Percentiles rank a stretch among this genome's conserved stretches.
These are phyloP conservation scores for Mycena filopes DNA, from an alignment of 768 basidiomycete species.

Conservation along the genomic window DNA sequence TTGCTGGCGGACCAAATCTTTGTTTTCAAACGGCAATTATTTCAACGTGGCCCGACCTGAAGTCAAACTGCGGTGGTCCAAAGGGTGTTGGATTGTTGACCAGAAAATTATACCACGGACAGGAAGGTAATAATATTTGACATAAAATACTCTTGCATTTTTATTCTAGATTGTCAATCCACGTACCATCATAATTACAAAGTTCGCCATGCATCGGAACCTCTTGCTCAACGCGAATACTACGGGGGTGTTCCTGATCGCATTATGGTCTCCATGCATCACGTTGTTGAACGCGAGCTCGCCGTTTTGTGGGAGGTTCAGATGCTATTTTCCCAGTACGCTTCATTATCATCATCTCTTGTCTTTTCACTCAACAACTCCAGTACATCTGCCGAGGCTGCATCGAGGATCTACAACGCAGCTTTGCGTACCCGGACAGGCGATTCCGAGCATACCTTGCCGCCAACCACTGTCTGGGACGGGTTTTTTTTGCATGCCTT, in stretches of 20 bases:
- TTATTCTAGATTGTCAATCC: constrained; percentile 1
- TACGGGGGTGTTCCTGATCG: neutral
- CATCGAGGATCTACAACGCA: constrained; percentile 3
- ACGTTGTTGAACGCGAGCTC: constrained; percentile 2
- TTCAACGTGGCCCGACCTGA: too few relatives aligned
- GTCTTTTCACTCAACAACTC: neutral
- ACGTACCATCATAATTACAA: constrained; percentile 12
- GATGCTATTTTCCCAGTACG: constrained; percentile 10
- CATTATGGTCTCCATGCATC: constrained; percentile 1
- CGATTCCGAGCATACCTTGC: neutral
- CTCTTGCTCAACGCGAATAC: constrained; percentile 1
- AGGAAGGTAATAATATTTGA: too few relatives aligned
- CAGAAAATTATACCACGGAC: too few relatives aligned
- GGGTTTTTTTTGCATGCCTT: constrained; percentile 2
- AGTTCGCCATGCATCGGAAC: neutral
- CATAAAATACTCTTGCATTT: too few relatives aligned
- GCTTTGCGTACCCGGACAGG: neutral
- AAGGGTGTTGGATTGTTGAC: too few relatives aligned
- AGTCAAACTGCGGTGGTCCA: too few relatives aligned
- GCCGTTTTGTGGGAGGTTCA: constrained; percentile 7
- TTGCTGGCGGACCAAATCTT: too few relatives aligned
- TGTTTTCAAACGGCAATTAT: too few relatives aligned
- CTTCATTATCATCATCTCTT: neutral
- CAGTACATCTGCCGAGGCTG: constrained; percentile 8
- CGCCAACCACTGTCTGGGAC: neutral